phyloP scores from a whole-genome alignment of 1,284 basidiomycete genomes.

The Malassezia sp. region DNA sequence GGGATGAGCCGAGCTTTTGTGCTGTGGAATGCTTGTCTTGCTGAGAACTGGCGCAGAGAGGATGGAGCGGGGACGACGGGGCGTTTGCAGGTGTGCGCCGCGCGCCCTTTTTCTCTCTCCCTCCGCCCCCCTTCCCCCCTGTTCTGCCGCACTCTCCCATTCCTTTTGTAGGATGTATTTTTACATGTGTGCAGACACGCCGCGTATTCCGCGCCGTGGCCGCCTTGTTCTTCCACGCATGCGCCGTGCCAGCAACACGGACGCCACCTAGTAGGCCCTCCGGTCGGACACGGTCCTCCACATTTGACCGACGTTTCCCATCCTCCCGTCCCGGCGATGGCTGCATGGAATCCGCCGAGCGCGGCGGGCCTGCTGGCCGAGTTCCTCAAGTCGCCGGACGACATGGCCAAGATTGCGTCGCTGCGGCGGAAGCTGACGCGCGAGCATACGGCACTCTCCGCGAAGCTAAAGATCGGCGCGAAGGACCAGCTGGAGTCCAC shows the following conservation, averaged over 20 bases:
- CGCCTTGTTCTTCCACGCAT: not conserved
- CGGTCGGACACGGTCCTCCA: too few relatives aligned
- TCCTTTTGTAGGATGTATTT: not conserved
- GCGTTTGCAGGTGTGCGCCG: too few relatives aligned
- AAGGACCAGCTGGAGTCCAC: slow-evolving; percentile 88
- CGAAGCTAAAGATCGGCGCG: slow-evolving; percentile 78
- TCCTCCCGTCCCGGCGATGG: slow-evolving; percentile 2
- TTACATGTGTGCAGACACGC: not conserved
- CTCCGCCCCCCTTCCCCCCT: not conserved
- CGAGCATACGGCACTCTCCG: slow-evolving; percentile 90
- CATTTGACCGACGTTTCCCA: too few relatives aligned
- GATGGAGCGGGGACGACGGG: too few relatives aligned
- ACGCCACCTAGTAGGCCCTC: not conserved
- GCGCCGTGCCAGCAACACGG: not conserved
- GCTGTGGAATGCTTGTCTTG: too few relatives aligned
- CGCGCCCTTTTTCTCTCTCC: too few relatives aligned
- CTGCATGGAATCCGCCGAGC: slow-evolving; percentile 2
- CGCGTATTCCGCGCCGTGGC: not conserved
- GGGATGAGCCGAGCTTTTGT: too few relatives aligned
- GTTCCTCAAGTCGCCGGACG: slow-evolving; percentile 60
- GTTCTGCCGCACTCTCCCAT: not conserved
- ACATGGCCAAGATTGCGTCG: slow-evolving; percentile 74
- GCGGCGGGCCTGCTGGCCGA: slow-evolving; percentile 26
- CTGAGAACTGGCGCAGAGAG: too few relatives aligned
- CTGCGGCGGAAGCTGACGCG: slow-evolving; percentile 90